Conservation (phyloP, 257 asterid genomes). For the Thymus mandschuricus region DNA sequence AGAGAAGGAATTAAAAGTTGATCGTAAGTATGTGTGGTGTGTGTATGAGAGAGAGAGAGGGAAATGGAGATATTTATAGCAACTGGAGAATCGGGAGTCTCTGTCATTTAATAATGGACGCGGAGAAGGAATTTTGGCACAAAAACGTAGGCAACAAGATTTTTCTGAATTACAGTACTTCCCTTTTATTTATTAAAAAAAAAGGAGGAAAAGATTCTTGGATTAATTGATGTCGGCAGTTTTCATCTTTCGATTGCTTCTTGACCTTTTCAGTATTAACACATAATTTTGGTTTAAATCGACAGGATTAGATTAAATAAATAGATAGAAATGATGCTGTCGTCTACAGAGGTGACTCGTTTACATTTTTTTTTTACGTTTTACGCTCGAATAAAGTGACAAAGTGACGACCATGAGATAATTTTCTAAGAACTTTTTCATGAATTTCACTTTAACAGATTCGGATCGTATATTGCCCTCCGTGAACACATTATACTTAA, state of each 20-base stretch:
- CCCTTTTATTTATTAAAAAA: not conserved
- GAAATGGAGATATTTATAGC: conserved; percentile 29
- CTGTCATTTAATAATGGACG: conserved; percentile 22
- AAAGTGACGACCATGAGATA: not conserved
- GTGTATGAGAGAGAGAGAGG: conserved; percentile 9
- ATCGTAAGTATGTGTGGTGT: not conserved
- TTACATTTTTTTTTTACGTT: too few relatives aligned
- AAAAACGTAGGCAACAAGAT: conserved; percentile 25
- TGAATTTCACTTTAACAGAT: too few relatives aligned
- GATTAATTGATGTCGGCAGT: not conserved
- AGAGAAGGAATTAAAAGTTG: not conserved
- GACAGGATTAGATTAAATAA: too few relatives aligned
- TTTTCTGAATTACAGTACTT: not conserved
- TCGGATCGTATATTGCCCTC: too few relatives aligned
- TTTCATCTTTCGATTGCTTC: too few relatives aligned
- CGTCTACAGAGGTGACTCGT: too few relatives aligned
- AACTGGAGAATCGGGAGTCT: conserved; percentile 25
- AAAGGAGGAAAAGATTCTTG: not conserved
- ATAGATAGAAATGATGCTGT: too few relatives aligned
- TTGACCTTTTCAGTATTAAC: too few relatives aligned
- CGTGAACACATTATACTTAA: too few relatives aligned
- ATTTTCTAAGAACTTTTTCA: not conserved
- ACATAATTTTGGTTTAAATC: too few relatives aligned
- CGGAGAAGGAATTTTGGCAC: conserved; percentile 14
- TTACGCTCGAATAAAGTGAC: too few relatives aligned